phyloP scores from a whole-genome alignment of 192 early-diverging fungal genomes.

The Chytriomyces hyalinus region DNA sequence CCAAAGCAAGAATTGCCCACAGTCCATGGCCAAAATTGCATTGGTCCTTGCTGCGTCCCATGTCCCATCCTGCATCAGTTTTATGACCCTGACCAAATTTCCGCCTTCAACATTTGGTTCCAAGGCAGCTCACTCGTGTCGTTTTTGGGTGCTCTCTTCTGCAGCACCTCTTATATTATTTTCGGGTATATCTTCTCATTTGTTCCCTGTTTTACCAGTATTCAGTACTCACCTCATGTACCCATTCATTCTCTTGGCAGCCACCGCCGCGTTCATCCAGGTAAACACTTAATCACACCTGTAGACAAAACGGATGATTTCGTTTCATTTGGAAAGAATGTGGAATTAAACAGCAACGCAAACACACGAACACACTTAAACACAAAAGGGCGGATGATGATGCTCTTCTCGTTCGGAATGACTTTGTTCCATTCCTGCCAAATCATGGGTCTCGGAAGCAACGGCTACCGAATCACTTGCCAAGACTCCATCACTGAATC shows the following conservation, averaged over 20 bases:
- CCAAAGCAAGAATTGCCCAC: background rate
- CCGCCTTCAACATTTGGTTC: background rate
- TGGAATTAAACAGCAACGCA: no score
- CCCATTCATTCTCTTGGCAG: background rate
- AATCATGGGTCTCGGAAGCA: background rate
- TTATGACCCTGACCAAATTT: background rate
- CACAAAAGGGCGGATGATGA: background rate
- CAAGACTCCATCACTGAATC: background rate
- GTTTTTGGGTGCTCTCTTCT: background rate
- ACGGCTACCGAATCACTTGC: conserved; percentile 1
- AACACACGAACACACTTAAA: no score
- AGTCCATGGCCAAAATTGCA: background rate
- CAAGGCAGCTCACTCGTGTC: background rate
- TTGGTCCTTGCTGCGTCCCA: background rate
- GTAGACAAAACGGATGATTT: background rate
- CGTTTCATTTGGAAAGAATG: background rate
- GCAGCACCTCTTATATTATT: background rate
- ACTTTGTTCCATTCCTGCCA: background rate
- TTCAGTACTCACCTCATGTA: background rate
- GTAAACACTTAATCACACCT: background rate
- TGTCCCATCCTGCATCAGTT: conserved; percentile 1
- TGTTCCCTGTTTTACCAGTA: background rate
- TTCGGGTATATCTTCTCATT: background rate
- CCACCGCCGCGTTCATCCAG: background rate
- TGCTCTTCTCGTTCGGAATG: background rate